Percentiles rank a stretch among this genome's conserved stretches.
These are phyloP conservation scores for Xylariaceae sp. DNA, from an alignment of 2,329 filamentous ascomycete species.

Conservation along the genomic window DNA sequence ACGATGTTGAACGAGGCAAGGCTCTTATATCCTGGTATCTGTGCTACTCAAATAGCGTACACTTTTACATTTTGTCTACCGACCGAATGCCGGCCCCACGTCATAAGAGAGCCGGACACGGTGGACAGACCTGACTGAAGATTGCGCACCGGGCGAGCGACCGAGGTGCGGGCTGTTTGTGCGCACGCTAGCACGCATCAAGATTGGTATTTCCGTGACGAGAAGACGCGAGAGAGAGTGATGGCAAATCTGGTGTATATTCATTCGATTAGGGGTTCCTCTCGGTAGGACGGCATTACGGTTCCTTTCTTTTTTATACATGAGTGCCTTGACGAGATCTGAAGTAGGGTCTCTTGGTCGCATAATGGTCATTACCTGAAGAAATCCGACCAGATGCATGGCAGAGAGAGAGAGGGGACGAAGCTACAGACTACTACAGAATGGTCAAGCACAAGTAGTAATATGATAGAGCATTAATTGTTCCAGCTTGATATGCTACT, in stretches of 20 bases:
- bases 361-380: constrained; percentile 23
- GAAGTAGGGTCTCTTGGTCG: constrained; percentile 23
- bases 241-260: constrained; percentile 26
- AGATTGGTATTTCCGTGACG: constrained; percentile 10
- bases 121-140: not conserved
- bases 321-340: constrained; percentile 25
- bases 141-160: not conserved
- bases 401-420: constrained; percentile 11
- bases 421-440: constrained; percentile 24
- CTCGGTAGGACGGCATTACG: constrained; percentile 28
- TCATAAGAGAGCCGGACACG: not conserved
- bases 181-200: constrained; percentile 3
- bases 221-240: constrained; percentile 15
- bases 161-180: not conserved
- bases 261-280: constrained; percentile 30
- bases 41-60: constrained; percentile 6
- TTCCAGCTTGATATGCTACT: constrained; percentile 11
- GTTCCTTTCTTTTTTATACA: constrained; percentile 31
- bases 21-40: constrained; percentile 16
- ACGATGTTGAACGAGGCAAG: constrained; percentile 18
- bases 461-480: constrained; percentile 30
- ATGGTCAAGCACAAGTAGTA: constrained; percentile 27
- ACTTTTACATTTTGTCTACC: constrained; percentile 4
- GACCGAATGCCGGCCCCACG: not conserved
- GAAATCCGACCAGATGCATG: constrained; percentile 17